Evolutionary conservation across 768 basidiomycete species (phyloP).

Genomic region (Auricularia cornea): DNA sequence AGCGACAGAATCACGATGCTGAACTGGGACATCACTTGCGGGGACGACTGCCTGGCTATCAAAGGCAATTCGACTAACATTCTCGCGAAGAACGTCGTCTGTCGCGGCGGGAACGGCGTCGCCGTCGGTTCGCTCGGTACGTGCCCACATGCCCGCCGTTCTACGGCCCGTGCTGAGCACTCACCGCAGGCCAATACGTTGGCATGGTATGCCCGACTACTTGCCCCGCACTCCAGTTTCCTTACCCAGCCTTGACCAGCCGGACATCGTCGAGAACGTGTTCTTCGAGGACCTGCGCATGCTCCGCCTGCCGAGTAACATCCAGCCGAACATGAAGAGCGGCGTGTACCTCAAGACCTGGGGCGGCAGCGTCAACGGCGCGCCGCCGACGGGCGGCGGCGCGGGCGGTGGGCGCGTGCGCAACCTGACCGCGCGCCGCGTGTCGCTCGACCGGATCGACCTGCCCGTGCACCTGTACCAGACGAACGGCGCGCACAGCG

Average conservation of each 20-base stretch:
- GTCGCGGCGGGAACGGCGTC: conserved; percentile 52
- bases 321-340: conserved; percentile 49
- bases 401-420: conserved; percentile 40
- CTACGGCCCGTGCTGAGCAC: not conserved
- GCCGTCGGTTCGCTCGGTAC: conserved; percentile 55
- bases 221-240: not conserved
- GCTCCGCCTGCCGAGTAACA: conserved; percentile 35
- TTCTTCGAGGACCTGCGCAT: conserved; percentile 42
- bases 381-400: conserved; percentile 49
- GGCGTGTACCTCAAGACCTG: conserved; percentile 54
- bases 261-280: conserved; percentile 47
- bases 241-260: conserved; percentile 20
- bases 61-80: conserved; percentile 55
- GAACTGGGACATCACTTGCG: conserved; percentile 55
- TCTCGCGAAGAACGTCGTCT: conserved; percentile 39
- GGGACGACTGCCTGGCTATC: conserved; percentile 57
- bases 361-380: conserved; percentile 42
- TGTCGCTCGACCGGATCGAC: conserved; percentile 39
- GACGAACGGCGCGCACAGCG: conserved; percentile 45
- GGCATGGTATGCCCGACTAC: not conserved
- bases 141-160: conserved; percentile 40
- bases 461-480: conserved; percentile 42
- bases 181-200: not conserved
- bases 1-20: conserved; percentile 39
- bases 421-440: conserved; percentile 35